phyloP scores from a whole-genome alignment of 257 asterid species.

The Henckelia pumila region DNA sequence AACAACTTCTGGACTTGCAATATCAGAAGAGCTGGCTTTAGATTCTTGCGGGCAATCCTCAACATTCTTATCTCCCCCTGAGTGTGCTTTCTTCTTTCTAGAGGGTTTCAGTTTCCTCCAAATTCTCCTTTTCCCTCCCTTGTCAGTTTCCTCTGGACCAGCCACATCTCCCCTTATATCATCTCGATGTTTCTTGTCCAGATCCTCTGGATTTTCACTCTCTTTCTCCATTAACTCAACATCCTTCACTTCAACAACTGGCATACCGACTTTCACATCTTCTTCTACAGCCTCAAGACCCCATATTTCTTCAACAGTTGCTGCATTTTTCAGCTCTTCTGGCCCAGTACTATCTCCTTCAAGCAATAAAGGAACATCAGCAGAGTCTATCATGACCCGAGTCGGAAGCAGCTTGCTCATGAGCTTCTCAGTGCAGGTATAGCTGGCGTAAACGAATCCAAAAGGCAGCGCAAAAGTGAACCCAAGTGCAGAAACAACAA shows the following conservation, averaged over 20 bases:
- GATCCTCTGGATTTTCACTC: conserved; percentile 3
- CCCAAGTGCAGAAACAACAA: conserved; percentile 58
- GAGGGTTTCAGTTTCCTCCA: background rate
- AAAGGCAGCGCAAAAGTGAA: conserved; percentile 52
- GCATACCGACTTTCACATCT: background rate
- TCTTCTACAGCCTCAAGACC: background rate
- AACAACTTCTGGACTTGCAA: conserved; percentile 7
- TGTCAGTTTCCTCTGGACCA: conserved; percentile 11
- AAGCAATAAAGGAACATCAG: background rate
- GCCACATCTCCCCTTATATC: conserved; percentile 18
- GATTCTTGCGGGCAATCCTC: background rate
- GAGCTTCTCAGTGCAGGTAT: conserved; percentile 60
- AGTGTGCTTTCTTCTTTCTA: conserved; percentile 23
- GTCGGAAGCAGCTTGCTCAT: conserved; percentile 63
- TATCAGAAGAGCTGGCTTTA: background rate
- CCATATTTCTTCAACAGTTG: background rate
- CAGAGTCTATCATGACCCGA: background rate
- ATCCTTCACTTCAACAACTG: background rate
- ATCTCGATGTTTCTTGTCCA: conserved; percentile 14
- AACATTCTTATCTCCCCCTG: conserved; percentile 13
- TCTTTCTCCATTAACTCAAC: conserved; percentile 10
- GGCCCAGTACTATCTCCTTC: background rate
- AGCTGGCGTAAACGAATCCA: conserved; percentile 60
- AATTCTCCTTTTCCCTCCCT: conserved; percentile 15
- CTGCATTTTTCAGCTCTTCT: conserved; percentile 17